phyloP scores from a whole-genome alignment of 495 filamentous ascomycete genomes.

The Chlorociboria aeruginascens region DNA sequence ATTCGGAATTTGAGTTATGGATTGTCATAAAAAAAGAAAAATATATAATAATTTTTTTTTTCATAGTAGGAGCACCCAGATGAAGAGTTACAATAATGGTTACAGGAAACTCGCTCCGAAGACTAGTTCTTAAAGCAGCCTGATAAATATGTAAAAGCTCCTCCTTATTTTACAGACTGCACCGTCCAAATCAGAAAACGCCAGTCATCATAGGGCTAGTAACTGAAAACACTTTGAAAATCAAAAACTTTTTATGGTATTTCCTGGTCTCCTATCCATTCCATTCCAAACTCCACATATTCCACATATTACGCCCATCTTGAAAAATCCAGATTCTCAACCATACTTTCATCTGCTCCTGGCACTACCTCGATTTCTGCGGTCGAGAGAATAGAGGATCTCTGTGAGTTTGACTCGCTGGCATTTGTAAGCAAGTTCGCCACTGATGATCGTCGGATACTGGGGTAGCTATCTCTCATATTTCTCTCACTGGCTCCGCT shows the following conservation, averaged over 20 bases:
- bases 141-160: too few relatives aligned
- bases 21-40: too few relatives aligned
- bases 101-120: too few relatives aligned
- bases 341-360: slow-evolving; percentile 33
- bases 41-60: too few relatives aligned
- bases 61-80: too few relatives aligned
- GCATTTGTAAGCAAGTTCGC: slow-evolving; percentile 40
- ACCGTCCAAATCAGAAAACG: too few relatives aligned
- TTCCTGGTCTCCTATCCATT: neutral
- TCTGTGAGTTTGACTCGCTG: slow-evolving; percentile 36
- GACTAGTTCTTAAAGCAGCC: too few relatives aligned
- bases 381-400: slow-evolving; percentile 37
- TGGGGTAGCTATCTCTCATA: slow-evolving; percentile 38
- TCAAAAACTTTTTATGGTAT: slow-evolving; percentile 7
- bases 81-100: too few relatives aligned
- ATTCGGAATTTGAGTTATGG: too few relatives aligned
- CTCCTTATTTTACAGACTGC: too few relatives aligned
- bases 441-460: slow-evolving; percentile 37
- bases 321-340: slow-evolving; percentile 48
- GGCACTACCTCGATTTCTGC: slow-evolving; percentile 34
- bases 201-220: too few relatives aligned
- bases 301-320: slow-evolving; percentile 33
- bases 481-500: slow-evolving; percentile 22
- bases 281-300: neutral
- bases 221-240: neutral